Evolutionary conservation across 2,329 filamentous ascomycete species (phyloP).

Genomic region (Colletotrichum filicis): DNA sequence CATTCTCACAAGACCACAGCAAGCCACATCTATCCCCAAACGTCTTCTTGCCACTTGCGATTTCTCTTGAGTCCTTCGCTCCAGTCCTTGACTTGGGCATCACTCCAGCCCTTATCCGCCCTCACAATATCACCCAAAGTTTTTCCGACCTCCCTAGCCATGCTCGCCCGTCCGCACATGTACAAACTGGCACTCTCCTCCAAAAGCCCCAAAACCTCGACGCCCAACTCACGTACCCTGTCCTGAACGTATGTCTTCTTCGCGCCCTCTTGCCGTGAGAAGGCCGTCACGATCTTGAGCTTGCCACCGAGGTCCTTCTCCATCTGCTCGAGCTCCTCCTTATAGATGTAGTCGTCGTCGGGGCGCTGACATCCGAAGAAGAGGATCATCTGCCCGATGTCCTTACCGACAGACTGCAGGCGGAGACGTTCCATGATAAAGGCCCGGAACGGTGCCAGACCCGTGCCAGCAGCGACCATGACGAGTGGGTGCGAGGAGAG

Average conservation of each 20-base stretch:
- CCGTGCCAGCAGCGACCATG: slow-evolving; percentile 62
- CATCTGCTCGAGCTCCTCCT: slow-evolving; percentile 39
- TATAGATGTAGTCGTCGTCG: slow-evolving; percentile 46
- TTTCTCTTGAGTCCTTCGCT: slow-evolving; percentile 57
- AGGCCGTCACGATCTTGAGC: slow-evolving; percentile 45
- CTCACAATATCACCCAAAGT: slow-evolving; percentile 49
- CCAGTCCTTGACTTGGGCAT: slow-evolving; percentile 56
- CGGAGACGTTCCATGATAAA: slow-evolving; percentile 51
- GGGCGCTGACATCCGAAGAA: slow-evolving; percentile 53
- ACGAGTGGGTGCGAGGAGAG: slow-evolving; percentile 55
- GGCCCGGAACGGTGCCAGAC: slow-evolving; percentile 55
- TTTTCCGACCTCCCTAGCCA: slow-evolving; percentile 57
- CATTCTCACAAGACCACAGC: no score
- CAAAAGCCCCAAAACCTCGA: slow-evolving; percentile 43
- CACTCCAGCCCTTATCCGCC: slow-evolving; percentile 48
- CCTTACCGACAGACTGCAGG: slow-evolving; percentile 49
- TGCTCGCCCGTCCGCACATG: slow-evolving; percentile 51
- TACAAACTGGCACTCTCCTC: slow-evolving; percentile 50
- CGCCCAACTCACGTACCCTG: slow-evolving; percentile 43
- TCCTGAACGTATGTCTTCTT: slow-evolving; percentile 51
- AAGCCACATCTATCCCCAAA: slow-evolving; percentile 53
- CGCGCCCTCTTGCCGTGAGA: slow-evolving; percentile 39
- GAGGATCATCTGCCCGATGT: slow-evolving; percentile 49
- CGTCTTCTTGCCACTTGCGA: slow-evolving; percentile 65
- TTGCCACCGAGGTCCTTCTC: slow-evolving; percentile 37